A percentile compares a stretch with the other conserved stretches of the same genome.
Evolutionary conservation across 1,284 basidiomycete genomes (phyloP).

Genomic region (Ceratobasidium sp.): DNA sequence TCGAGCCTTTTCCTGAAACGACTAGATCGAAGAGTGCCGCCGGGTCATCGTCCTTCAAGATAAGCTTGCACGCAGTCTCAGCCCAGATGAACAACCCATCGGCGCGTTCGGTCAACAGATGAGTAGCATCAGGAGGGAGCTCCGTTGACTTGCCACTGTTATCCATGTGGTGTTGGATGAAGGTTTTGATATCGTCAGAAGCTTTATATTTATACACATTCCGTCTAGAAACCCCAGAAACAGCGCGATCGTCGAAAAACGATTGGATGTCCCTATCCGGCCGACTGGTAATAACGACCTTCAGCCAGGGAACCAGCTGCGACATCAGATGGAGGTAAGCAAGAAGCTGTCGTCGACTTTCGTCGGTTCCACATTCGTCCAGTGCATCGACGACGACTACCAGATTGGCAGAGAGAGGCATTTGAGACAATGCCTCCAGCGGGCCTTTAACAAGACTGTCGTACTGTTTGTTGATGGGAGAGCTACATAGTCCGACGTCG

Average conservation of each 20-base stretch:
- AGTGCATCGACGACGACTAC: slow-evolving; percentile 7
- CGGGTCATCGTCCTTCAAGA: not conserved
- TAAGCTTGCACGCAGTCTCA: not conserved
- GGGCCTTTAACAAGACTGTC: not conserved
- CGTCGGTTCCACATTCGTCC: not conserved
- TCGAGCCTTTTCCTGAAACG: not conserved
- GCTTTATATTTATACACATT: not conserved
- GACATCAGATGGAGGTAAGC: not conserved
- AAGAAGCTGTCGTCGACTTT: not conserved
- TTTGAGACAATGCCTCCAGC: not conserved
- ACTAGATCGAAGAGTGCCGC: not conserved
- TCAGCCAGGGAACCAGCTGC: not conserved
- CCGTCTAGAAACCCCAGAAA: not conserved
- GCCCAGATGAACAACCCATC: slow-evolving; percentile 40
- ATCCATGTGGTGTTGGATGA: not conserved
- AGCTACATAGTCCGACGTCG: not conserved
- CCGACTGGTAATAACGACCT: slow-evolving; percentile 2
- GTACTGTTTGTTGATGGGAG: not conserved
- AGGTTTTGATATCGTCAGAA: not conserved
- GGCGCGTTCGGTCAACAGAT: not conserved
- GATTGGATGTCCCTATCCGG: slow-evolving; percentile 4
- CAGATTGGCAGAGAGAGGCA: not conserved
- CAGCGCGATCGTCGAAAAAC: not conserved
- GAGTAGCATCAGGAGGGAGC: not conserved
- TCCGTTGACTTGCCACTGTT: not conserved